Conservation (phyloP, 495 filamentous ascomycete species). For the Xylaria palmicola region DNA sequence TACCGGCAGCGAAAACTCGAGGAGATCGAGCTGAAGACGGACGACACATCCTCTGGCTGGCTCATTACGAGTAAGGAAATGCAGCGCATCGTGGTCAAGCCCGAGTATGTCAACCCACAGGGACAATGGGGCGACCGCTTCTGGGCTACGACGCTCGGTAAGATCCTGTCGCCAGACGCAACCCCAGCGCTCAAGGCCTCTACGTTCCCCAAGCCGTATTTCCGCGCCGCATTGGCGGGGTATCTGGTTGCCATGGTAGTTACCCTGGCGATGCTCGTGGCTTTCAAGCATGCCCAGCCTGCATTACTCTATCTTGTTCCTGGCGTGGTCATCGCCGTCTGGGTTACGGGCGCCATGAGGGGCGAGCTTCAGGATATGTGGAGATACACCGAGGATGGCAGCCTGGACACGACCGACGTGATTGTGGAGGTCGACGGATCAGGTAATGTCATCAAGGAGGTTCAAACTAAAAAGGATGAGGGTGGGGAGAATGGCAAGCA, state of each 20-base stretch:
- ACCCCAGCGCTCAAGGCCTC: constrained; percentile 44
- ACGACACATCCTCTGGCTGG: constrained; percentile 38
- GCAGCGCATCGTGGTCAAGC: constrained; percentile 47
- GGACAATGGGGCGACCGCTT: constrained; percentile 82
- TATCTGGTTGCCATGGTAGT: constrained; percentile 77
- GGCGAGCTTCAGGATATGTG: constrained; percentile 75
- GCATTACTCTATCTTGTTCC: constrained; percentile 93
- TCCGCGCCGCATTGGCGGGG: constrained; percentile 73
- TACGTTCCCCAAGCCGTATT: constrained; percentile 83
- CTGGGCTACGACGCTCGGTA: constrained; percentile 59
- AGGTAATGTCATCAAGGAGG: constrained; percentile 28
- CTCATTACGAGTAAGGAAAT: constrained; percentile 27
- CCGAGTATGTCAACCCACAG: constrained; percentile 56
- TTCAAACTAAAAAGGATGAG: constrained; percentile 10
- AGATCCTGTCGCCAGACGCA: constrained; percentile 34
- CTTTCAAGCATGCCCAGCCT: constrained; percentile 80
- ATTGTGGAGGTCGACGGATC: constrained; percentile 40
- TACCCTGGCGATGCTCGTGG: constrained; percentile 74
- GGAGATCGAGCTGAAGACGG: constrained; percentile 34
- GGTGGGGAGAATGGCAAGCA: constrained; percentile 2
- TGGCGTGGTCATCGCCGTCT: constrained; percentile 70
- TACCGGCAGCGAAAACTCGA: constrained; percentile 43
- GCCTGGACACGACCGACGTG: constrained; percentile 46
- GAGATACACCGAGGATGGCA: constrained; percentile 75
- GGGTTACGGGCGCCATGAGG: constrained; percentile 71